A percentile compares a stretch with the other conserved stretches of the same genome.
Conservation (phyloP, 2,329 filamentous ascomycete genomes). For the Alternaria hordeiaustralica region DNA sequence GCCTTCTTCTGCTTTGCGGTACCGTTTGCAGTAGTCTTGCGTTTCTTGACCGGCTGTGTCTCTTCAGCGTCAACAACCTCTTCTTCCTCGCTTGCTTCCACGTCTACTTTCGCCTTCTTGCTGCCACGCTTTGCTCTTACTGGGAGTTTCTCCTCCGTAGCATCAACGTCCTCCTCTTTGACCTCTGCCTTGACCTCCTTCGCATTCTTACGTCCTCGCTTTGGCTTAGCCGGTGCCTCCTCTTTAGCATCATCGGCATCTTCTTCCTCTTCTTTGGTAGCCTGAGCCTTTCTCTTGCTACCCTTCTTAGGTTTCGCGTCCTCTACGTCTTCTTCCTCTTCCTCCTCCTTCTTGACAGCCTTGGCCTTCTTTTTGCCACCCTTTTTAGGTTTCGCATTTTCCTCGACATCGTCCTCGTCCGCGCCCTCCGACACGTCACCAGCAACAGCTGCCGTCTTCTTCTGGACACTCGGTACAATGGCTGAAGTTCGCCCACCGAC, state of each 20-base stretch:
- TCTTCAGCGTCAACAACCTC: slow-evolving; percentile 37
- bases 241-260: slow-evolving; percentile 23
- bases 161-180: slow-evolving; percentile 28
- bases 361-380: slow-evolving; percentile 46
- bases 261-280: slow-evolving; percentile 29
- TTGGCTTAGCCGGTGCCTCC: slow-evolving; percentile 19
- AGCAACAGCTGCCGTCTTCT: slow-evolving; percentile 72
- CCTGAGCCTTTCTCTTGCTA: slow-evolving; percentile 34
- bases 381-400: slow-evolving; percentile 38
- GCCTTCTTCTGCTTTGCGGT: slow-evolving; percentile 21
- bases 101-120: slow-evolving; percentile 21
- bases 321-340: slow-evolving; percentile 17
- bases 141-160: slow-evolving; percentile 27
- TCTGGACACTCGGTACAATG: slow-evolving; percentile 83
- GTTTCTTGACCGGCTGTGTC: slow-evolving; percentile 31
- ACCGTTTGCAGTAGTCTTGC: slow-evolving; percentile 24
- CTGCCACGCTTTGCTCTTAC: slow-evolving; percentile 8
- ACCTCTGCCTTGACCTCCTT: slow-evolving; percentile 29
- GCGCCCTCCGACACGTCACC: slow-evolving; percentile 57
- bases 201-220: slow-evolving; percentile 28
- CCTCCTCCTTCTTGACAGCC: slow-evolving; percentile 29
- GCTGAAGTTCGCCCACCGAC: slow-evolving; percentile 93
- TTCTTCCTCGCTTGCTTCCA: slow-evolving; percentile 26
- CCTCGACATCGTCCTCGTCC: slow-evolving; percentile 29
- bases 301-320: slow-evolving; percentile 28